Percentiles rank a stretch among this genome's conserved stretches.
Evolutionary conservation across 148 eudicot species (phyloP).

Genomic region (Rheum nobile): DNA sequence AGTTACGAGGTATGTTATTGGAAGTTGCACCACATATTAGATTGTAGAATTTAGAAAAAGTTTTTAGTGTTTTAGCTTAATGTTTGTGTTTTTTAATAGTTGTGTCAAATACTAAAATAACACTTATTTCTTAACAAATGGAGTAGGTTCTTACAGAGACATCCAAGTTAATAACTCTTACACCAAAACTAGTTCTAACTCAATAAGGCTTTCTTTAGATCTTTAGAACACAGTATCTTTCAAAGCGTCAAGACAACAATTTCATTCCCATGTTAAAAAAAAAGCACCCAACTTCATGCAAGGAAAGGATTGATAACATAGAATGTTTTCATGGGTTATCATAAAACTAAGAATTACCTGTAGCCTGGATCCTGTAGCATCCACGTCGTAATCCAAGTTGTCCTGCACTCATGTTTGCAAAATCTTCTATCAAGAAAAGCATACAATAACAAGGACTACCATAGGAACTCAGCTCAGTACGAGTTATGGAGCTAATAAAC

Average conservation of each 20-base stretch:
- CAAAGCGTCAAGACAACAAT: no score
- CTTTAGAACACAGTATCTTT: neutral
- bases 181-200: neutral
- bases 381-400: conserved; percentile 72
- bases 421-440: neutral
- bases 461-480: neutral
- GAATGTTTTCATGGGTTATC: neutral
- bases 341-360: conserved; percentile 33
- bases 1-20: no score
- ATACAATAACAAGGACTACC: neutral
- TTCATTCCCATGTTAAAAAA: no score
- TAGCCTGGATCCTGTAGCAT: conserved; percentile 58
- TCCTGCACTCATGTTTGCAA: conserved; percentile 33
- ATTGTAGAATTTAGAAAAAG: no score
- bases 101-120: no score
- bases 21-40: no score
- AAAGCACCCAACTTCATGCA: neutral
- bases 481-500: neutral
- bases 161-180: neutral
- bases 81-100: no score
- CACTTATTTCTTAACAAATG: no score
- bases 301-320: neutral
- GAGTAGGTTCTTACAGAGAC: neutral
- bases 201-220: neutral
- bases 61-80: no score